A percentile compares a stretch with the other conserved stretches of the same genome.
Conservation (phyloP, 768 basidiomycete species). For the Fibroporia radiculosa region DNA sequence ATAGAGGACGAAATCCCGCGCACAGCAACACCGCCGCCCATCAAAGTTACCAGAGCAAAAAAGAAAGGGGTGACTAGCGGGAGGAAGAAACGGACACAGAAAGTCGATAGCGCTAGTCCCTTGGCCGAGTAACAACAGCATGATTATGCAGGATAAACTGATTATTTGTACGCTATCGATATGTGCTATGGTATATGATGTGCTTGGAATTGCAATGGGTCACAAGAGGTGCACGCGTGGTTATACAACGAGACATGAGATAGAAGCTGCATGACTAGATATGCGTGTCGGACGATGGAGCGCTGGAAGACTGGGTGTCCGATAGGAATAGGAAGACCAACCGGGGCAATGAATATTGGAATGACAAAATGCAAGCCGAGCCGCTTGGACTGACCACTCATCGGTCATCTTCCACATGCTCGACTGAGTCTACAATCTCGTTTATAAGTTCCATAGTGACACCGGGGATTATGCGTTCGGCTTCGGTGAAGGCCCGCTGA, state of each 20-base stretch:
- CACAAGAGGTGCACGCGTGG: slow-evolving; percentile 8
- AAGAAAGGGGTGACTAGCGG: slow-evolving; percentile 48
- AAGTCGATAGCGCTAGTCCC: slow-evolving; percentile 12
- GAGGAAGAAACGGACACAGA: slow-evolving; percentile 61
- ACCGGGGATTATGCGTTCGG: slow-evolving; percentile 92
- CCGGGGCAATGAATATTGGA: neutral
- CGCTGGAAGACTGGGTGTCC: slow-evolving; percentile 5
- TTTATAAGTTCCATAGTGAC: slow-evolving; percentile 88
- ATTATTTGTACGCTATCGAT: slow-evolving; percentile 16
- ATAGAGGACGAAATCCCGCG: slow-evolving; percentile 40
- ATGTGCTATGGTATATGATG: slow-evolving; percentile 21
- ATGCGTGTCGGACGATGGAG: slow-evolving; percentile 7
- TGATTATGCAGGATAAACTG: slow-evolving; percentile 12
- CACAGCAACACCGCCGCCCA: slow-evolving; percentile 57
- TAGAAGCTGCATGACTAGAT: slow-evolving; percentile 15
- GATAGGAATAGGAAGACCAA: too few species aligned
- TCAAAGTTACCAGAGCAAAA: slow-evolving; percentile 68
- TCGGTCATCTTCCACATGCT: slow-evolving; percentile 77
- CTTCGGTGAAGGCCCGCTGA: slow-evolving; percentile 89
- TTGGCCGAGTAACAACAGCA: too few species aligned
- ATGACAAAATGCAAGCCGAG: neutral
- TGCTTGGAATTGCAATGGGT: slow-evolving; percentile 13
- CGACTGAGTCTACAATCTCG: slow-evolving; percentile 90
- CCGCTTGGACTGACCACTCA: slow-evolving; percentile 20
- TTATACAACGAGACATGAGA: slow-evolving; percentile 12